Evolutionary conservation across 306 rosid species (phyloP).

Genomic region (Dryas drummondii): DNA sequence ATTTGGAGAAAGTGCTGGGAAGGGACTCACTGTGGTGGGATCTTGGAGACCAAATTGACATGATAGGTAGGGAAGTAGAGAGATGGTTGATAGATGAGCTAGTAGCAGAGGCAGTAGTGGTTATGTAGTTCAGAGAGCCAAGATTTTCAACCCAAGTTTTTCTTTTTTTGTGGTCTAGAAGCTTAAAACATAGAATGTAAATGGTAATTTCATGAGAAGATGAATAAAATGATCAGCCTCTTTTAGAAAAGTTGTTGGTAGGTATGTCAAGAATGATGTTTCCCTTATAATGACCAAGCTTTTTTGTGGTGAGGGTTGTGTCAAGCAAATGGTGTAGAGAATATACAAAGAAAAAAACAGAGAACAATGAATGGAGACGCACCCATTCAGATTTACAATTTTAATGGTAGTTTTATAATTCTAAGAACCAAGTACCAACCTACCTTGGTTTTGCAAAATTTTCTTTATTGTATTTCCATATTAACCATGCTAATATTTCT

Average conservation of each 20-base stretch:
- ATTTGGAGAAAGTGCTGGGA: slow-evolving; percentile 48
- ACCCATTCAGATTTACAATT: too few relatives aligned
- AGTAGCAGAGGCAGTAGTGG: slow-evolving; percentile 56
- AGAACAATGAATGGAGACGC: too few relatives aligned
- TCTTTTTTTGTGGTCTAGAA: slow-evolving; percentile 26
- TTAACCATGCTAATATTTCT: too few relatives aligned
- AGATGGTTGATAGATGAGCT: slow-evolving; percentile 59
- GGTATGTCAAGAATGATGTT: neutral
- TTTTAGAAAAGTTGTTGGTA: neutral
- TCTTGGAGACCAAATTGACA: slow-evolving; percentile 53
- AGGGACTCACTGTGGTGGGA: slow-evolving; percentile 56
- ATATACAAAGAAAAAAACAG: too few relatives aligned
- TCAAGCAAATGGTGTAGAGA: too few relatives aligned
- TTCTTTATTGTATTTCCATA: too few relatives aligned
- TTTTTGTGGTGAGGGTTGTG: too few relatives aligned
- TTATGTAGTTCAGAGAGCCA: slow-evolving; percentile 34
- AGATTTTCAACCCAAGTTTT: slow-evolving; percentile 29
- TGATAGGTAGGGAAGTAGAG: slow-evolving; percentile 68
- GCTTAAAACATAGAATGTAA: slow-evolving; percentile 35
- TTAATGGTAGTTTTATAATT: too few relatives aligned
- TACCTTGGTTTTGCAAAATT: too few relatives aligned
- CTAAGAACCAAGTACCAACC: too few relatives aligned
- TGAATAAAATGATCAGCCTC: slow-evolving; percentile 42
- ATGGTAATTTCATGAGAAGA: slow-evolving; percentile 52
- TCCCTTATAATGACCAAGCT: too few relatives aligned